Conservation (phyloP, 1,139 yeast species). For the Hemisphaericaspora xylanilytica region DNA sequence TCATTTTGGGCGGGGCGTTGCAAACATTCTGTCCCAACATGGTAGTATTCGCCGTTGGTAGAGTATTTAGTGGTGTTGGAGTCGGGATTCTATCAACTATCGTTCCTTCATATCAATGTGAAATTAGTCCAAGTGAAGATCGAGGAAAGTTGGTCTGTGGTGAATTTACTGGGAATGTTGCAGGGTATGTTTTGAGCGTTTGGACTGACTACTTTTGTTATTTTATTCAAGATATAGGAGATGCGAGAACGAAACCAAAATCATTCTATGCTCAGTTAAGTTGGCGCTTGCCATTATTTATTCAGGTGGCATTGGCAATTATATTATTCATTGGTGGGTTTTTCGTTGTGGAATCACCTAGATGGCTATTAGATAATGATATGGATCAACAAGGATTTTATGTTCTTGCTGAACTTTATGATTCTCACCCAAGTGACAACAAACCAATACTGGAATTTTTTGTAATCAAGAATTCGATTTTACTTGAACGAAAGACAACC, state of each 20-base stretch:
- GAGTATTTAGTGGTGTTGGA: constrained; percentile 53
- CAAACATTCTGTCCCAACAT: constrained; percentile 47
- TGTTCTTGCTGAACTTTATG: constrained; percentile 78
- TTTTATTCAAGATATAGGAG: constrained; percentile 43
- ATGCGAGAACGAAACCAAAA: constrained; percentile 36
- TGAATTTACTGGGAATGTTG: constrained; percentile 53
- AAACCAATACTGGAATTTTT: constrained; percentile 54
- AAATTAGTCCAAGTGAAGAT: constrained; percentile 54
- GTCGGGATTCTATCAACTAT: constrained; percentile 53
- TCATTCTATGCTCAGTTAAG: constrained; percentile 45
- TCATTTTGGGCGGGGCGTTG: constrained; percentile 50
- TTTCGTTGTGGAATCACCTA: constrained; percentile 54
- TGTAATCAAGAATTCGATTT: constrained; percentile 76
- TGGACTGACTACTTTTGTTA: constrained; percentile 57
- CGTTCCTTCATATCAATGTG: constrained; percentile 56
- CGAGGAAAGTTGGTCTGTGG: constrained; percentile 55
- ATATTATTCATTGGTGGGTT: constrained; percentile 50
- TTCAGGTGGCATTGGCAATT: constrained; percentile 48
- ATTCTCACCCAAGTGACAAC: constrained; percentile 52
- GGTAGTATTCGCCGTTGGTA: constrained; percentile 44
- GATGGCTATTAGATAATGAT: constrained; percentile 53
- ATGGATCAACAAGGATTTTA: constrained; percentile 56
- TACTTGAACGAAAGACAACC: constrained; percentile 42
- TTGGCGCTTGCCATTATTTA: constrained; percentile 52
- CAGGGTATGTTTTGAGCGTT: constrained; percentile 52